Evolutionary conservation across 768 basidiomycete genomes (phyloP).

Genomic region (Tylopilus intermedius): DNA sequence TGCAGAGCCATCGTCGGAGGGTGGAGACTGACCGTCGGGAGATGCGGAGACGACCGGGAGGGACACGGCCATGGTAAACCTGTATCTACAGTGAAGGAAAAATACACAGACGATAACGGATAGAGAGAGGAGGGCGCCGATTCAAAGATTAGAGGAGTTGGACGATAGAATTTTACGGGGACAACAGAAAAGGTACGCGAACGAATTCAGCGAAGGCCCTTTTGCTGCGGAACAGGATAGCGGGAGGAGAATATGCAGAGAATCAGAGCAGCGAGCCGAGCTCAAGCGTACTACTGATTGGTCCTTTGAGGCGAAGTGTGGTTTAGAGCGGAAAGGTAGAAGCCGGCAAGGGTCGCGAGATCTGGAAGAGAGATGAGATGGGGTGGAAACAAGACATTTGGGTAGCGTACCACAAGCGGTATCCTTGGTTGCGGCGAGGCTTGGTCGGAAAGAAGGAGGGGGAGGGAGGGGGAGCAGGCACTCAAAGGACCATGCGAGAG

Average conservation of each 20-base stretch:
- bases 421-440: slow-evolving; percentile 50
- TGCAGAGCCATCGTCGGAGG: slow-evolving; percentile 40
- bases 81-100: slow-evolving; percentile 14
- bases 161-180: slow-evolving; percentile 25
- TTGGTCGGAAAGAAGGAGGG: slow-evolving; percentile 32
- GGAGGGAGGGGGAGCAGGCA: slow-evolving; percentile 23
- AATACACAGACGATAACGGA: slow-evolving; percentile 11
- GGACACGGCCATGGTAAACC: slow-evolving; percentile 33
- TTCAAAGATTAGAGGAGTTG: slow-evolving; percentile 15
- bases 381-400: too few relatives aligned
- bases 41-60: slow-evolving; percentile 38
- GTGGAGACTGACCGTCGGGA: slow-evolving; percentile 35
- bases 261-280: slow-evolving; percentile 54
- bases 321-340: slow-evolving; percentile 48
- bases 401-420: slow-evolving; percentile 43
- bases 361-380: slow-evolving; percentile 34
- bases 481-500: slow-evolving; percentile 36
- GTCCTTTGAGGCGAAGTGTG: slow-evolving; percentile 32
- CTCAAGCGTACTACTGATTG: slow-evolving; percentile 60
- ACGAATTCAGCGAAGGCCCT: slow-evolving; percentile 39
- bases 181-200: slow-evolving; percentile 39
- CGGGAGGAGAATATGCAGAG: slow-evolving; percentile 22
- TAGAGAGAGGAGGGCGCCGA: background rate
- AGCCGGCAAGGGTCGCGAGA: slow-evolving; percentile 95
- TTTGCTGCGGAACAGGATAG: slow-evolving; percentile 14